Conservation (phyloP, 1,284 basidiomycete genomes). For the Trametes pubescens region DNA sequence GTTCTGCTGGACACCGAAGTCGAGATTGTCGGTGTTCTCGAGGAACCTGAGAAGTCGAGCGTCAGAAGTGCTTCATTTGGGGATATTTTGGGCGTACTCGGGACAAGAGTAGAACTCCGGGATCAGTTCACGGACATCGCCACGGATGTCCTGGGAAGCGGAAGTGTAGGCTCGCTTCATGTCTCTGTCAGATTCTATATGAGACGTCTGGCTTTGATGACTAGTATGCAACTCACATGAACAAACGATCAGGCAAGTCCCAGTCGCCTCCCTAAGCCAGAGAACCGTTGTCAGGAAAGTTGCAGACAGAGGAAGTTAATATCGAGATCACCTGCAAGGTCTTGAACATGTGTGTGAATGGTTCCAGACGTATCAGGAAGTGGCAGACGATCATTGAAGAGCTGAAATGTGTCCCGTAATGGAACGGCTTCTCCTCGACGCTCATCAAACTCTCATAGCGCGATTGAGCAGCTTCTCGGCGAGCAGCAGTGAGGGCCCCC, state of each 20-base stretch:
- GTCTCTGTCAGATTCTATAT: constrained; percentile 54
- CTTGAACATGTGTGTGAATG: constrained; percentile 94
- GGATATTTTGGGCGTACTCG: constrained; percentile 56
- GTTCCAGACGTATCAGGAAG: constrained; percentile 90
- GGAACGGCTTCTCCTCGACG: constrained; percentile 88
- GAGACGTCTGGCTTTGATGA: not conserved
- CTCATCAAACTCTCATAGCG: constrained; percentile 84
- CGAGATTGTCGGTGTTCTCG: constrained; percentile 76
- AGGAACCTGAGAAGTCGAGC: constrained; percentile 59
- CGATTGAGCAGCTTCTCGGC: constrained; percentile 76
- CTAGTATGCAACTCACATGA: constrained; percentile 59
- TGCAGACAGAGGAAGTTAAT: not conserved
- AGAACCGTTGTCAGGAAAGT: not conserved
- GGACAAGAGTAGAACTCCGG: constrained; percentile 90
- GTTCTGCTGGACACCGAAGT: constrained; percentile 87
- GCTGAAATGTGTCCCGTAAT: constrained; percentile 95
- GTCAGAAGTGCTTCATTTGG: constrained; percentile 4
- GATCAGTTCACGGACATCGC: constrained; percentile 94
- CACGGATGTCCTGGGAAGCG: constrained; percentile 86
- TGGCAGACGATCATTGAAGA: constrained; percentile 98
- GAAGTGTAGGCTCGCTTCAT: constrained; percentile 84
- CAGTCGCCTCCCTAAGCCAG: constrained; percentile 82
- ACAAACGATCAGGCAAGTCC: constrained; percentile 94
- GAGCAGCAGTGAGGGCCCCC: constrained; percentile 85
- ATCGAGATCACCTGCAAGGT: constrained; percentile 68